Evolutionary conservation across 1,284 basidiomycete species (phyloP), one percentile per base, ranked within the genome.

Genomic region (Sphaerobolus stellatus): DNA sequence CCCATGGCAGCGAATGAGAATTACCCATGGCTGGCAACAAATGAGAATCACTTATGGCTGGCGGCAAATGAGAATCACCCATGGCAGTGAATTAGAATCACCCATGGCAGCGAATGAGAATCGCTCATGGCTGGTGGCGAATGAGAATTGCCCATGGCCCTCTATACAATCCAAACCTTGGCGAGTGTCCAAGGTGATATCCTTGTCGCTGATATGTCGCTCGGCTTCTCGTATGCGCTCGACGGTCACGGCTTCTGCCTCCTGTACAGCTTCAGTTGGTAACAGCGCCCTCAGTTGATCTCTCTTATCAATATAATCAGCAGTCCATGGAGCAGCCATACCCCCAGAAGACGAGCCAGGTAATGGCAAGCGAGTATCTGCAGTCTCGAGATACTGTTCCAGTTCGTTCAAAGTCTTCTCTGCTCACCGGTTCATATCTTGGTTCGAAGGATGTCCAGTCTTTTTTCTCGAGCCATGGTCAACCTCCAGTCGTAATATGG

Each of bases 381-480:
- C n/a, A n/a, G n/a, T n/a, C n/a, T n/a, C n/a, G 11, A 51, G 7
- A 36, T 29, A 49, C 14, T 11, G 11, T 24, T 54, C 45, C n/a
- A 54, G 14, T 14, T 34, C 46, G 7, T 44, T 25, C 9, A 54
- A 14, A 6, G 45, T 38, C 14, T 52, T 43, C 1, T 52, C 47
- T 16, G 46, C 45, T 28, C 52, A 28, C 24, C 43, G 52, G 9
- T 27, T 48, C 62, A 78, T 82, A 48, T 86, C 85, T 5, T 80
- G 75, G 61, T 76, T 84, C 6, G 84, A 79, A 0, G 85, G 86
- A 1, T 88, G 77, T 4, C 88, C 88, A n/a, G 34, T 56, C 64
- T 78, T 84, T 65, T 85, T 83, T 67, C 80, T 84, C 13, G 20
- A 6, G 40, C 41, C 41, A 18, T 13, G 5, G 40, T 25, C 45